Conservation (phyloP, 805 yeast species). For the Maudiozyma barnettii region DNA sequence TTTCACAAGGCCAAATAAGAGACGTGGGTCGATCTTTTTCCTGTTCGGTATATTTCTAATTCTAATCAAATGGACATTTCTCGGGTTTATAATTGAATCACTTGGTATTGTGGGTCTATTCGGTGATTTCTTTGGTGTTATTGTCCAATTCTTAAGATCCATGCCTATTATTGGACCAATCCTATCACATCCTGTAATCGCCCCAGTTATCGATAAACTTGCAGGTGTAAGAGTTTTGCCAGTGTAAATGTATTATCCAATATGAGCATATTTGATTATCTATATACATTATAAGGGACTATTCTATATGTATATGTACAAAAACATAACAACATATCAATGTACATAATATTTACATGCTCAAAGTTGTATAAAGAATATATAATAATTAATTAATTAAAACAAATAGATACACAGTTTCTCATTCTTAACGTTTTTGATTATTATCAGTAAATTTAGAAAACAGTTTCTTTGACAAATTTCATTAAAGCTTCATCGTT, state of each 20-base stretch:
- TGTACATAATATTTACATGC: background rate
- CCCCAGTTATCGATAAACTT: slow-evolving; percentile 58
- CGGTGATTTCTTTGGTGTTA: slow-evolving; percentile 88
- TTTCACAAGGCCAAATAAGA: slow-evolving; percentile 77
- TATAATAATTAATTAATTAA: slow-evolving; percentile 1
- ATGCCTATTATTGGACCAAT: slow-evolving; percentile 83
- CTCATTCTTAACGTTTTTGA: background rate
- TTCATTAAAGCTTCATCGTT: slow-evolving; percentile 58
- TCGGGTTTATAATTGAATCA: slow-evolving; percentile 77
- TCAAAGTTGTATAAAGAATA: background rate
- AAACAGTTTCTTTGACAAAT: slow-evolving; percentile 10
- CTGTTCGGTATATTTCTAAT: slow-evolving; percentile 66
- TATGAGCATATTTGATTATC: background rate
- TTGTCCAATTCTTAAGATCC: slow-evolving; percentile 77
- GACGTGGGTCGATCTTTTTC: slow-evolving; percentile 81
- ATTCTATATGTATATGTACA: background rate
- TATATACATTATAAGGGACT: background rate
- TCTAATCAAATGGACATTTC: slow-evolving; percentile 62
- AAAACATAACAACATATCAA: background rate
- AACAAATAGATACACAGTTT: background rate
- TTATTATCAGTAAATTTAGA: background rate
- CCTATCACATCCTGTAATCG: slow-evolving; percentile 68
- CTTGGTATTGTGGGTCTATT: slow-evolving; percentile 85
- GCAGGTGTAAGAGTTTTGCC: slow-evolving; percentile 66
- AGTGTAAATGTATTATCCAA: slow-evolving; percentile 30